phyloP scores from a whole-genome alignment of 1,284 basidiomycete species.

The Agaricales sp. region DNA sequence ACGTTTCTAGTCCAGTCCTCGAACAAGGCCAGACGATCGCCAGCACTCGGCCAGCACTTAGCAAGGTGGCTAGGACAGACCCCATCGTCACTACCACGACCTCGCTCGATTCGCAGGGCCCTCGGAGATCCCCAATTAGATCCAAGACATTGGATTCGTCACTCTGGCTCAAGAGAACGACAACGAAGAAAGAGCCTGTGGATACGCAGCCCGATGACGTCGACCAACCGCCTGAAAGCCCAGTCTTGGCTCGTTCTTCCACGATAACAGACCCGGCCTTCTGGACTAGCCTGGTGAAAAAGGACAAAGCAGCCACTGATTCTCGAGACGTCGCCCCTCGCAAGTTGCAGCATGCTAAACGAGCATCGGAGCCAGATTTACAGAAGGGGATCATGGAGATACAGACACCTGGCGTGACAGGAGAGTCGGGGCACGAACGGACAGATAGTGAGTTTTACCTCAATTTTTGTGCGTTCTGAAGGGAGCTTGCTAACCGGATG shows the following conservation, averaged over 20 bases:
- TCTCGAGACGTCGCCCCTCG: neutral
- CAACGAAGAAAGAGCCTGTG: conserved; percentile 10
- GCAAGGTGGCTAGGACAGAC: conserved; percentile 6
- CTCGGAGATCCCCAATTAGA: conserved; percentile 14
- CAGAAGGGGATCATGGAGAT: neutral
- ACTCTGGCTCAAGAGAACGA: conserved; percentile 1
- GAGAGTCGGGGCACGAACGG: neutral
- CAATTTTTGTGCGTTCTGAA: neutral
- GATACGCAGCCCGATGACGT: no score
- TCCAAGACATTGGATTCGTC: conserved; percentile 10
- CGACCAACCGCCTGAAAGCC: conserved; percentile 9
- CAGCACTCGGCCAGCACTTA: conserved; percentile 6
- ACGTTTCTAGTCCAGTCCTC: conserved; percentile 13
- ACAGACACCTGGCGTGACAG: neutral
- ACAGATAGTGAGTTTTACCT: neutral
- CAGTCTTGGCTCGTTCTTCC: neutral
- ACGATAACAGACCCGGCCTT: neutral
- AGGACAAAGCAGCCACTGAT: neutral
- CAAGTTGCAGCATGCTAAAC: neutral
- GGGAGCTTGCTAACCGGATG: neutral
- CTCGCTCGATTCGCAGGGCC: conserved; percentile 6
- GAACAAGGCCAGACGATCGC: conserved; percentile 4
- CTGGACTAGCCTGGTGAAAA: neutral
- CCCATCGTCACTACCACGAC: conserved; percentile 18
- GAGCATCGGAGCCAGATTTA: neutral